Evolutionary conservation across 345 rosid genomes (phyloP), one percentile per base, ranked within the genome.

Genomic region (Syzygium oleosum): DNA sequence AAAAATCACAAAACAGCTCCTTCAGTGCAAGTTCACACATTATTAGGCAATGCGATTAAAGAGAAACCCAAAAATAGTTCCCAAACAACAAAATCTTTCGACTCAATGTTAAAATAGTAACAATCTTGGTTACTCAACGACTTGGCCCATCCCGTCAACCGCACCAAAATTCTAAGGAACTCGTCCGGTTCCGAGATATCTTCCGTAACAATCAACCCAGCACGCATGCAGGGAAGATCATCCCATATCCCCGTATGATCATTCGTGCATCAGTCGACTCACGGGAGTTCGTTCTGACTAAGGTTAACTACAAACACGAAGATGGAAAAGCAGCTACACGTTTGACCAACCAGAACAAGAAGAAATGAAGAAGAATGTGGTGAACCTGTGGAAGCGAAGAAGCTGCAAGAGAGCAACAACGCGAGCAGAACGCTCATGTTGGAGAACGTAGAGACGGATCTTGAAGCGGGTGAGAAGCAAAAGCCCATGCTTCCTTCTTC

Each of bases 351-450:
- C 87, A 46, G 41, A 58, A 85, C 55, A 51, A 29, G 53, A 23
- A 63, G 15, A 55, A 34, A 51, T 22, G 63, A 54, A 55, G 43
- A 84, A 52, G 63, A 49, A 31, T 9, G 46, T 22, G 46, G 58
- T 91, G 61, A 88, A 95, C 98, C 99, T 93, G 98, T 90, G 11
- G 91, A 53, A 59, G 87, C 86, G 86, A 94, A 94, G 90, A 79
- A 87, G 63, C 87, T 46, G 91, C 88, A 92, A 85, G 93, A 94
- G 58, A 92, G 63, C 89, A 93, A 84, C 77, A 90, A 84, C 25
- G 93, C 91, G 85, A 93, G 80, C 77, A 92, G 88, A 91, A 89
- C 29, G 59, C 53, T 21, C 49, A 25, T 58, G 87, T 80, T 54
- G 49, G 84, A 51, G n/a, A 90, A 85, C 79, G 88, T 90, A 77